A percentile compares a stretch with the other conserved stretches of the same genome.
Conservation (phyloP, 169 alveolate genomes). For the Eimeria brunetti region DNA sequence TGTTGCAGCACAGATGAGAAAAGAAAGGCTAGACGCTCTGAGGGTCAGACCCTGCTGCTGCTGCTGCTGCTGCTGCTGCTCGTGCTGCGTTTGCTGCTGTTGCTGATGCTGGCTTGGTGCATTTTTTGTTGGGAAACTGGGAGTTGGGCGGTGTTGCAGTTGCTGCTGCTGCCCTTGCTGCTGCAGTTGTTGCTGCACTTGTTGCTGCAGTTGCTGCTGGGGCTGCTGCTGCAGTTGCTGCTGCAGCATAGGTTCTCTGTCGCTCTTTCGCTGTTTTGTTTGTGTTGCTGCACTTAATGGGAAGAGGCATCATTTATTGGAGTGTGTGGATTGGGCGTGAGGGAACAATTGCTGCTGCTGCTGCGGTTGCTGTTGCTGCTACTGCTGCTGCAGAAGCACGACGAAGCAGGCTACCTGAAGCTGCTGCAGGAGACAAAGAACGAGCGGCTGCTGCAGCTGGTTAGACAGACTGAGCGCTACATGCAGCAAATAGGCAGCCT, state of each 20-base stretch:
- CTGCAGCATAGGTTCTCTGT: neutral
- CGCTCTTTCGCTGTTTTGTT: neutral
- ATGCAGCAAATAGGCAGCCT: slow-evolving; percentile 95
- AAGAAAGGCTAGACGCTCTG: slow-evolving; percentile 68
- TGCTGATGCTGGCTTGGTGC: neutral
- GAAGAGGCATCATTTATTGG: neutral
- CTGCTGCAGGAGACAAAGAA: slow-evolving; percentile 95
- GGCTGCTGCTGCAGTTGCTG: too few relatives aligned
- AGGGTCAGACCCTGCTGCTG: slow-evolving; percentile 22
- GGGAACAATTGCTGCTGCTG: neutral
- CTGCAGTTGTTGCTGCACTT: neutral
- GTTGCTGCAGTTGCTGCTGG: too few relatives aligned
- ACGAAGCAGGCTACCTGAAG: slow-evolving; percentile 94
- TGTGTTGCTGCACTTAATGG: neutral
- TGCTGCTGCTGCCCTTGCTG: neutral
- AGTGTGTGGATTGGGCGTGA: neutral
- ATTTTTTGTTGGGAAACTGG: neutral
- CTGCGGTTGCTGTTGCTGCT: neutral
- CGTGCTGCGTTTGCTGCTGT: neutral
- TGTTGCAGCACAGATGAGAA: slow-evolving; percentile 67
- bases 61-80: neutral
- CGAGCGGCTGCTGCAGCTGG: slow-evolving; percentile 93
- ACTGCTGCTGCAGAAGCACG: slow-evolving; percentile 87
- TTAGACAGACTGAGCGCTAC: slow-evolving; percentile 96
- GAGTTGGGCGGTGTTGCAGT: neutral